phyloP scores from a whole-genome alignment of 768 basidiomycete genomes.

The Podaxis sp. region DNA sequence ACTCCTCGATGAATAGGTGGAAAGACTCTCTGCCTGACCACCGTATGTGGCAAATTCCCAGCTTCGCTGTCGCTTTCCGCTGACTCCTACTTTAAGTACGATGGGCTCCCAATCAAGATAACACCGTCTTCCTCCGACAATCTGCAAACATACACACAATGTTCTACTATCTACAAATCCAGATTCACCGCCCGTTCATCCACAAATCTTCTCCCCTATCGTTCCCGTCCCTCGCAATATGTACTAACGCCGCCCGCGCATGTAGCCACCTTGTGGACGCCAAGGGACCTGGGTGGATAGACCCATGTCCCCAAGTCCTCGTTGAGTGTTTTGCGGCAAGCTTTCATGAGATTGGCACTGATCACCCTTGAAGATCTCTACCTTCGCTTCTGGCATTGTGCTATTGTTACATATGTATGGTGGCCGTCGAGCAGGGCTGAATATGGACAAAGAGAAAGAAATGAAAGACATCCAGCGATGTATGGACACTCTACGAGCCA shows the following conservation, averaged over 20 bases:
- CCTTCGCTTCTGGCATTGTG: slow-evolving; percentile 40
- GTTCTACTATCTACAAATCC: slow-evolving; percentile 54
- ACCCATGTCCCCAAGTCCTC: slow-evolving; percentile 25
- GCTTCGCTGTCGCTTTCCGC: not conserved
- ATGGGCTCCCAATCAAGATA: slow-evolving; percentile 32
- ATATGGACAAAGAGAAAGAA: slow-evolving; percentile 36
- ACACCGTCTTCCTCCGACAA: slow-evolving; percentile 41
- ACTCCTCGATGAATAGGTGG: slow-evolving; percentile 60
- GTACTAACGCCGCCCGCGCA: slow-evolving; percentile 68
- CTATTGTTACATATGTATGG: slow-evolving; percentile 56
- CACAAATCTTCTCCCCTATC: slow-evolving; percentile 34
- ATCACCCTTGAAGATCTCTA: slow-evolving; percentile 21
- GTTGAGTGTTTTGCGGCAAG: slow-evolving; percentile 18
- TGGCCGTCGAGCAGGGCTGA: slow-evolving; percentile 33
- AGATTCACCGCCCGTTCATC: slow-evolving; percentile 70
- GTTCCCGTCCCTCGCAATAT: slow-evolving; percentile 61
- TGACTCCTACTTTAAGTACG: slow-evolving; percentile 21
- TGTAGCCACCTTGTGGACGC: slow-evolving; percentile 65
- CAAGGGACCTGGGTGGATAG: slow-evolving; percentile 31
- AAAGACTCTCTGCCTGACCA: slow-evolving; percentile 55
- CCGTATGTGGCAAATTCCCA: slow-evolving; percentile 27
- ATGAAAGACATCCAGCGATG: slow-evolving; percentile 50
- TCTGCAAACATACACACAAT: slow-evolving; percentile 42
- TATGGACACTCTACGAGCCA: slow-evolving; percentile 37
- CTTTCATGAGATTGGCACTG: not conserved